phyloP scores from a whole-genome alignment of 495 filamentous ascomycete genomes.

The Tetracladium setigerum region DNA sequence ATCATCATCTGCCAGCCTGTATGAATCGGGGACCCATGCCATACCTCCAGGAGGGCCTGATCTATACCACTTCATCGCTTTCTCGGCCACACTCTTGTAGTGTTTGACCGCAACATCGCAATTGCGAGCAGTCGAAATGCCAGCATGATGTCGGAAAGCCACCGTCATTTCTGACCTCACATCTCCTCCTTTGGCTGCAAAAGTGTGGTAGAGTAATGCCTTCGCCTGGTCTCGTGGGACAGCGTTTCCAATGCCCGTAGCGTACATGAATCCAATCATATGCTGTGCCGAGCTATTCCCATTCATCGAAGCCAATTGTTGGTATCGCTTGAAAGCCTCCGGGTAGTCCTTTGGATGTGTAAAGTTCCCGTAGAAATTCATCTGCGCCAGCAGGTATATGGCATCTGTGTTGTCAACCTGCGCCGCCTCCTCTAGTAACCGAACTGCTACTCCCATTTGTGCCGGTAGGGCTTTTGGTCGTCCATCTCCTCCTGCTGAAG shows the following conservation, averaged over 20 bases:
- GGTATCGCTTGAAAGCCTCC: slow-evolving; percentile 75
- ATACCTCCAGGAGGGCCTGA: slow-evolving; percentile 89
- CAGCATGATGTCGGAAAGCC: slow-evolving; percentile 77
- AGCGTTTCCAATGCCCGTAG: slow-evolving; percentile 77
- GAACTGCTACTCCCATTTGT: slow-evolving; percentile 53
- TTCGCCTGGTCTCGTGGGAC: slow-evolving; percentile 88
- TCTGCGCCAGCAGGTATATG: slow-evolving; percentile 81
- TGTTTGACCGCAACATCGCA: slow-evolving; percentile 80
- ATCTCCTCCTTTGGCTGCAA: slow-evolving; percentile 79
- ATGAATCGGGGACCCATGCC: slow-evolving; percentile 63
- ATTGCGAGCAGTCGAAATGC: slow-evolving; percentile 76
- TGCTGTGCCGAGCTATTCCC: slow-evolving; percentile 90
- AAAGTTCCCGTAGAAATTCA: slow-evolving; percentile 96
- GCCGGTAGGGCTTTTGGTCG: slow-evolving; percentile 20
- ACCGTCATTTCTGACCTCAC: slow-evolving; percentile 89
- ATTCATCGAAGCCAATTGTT: slow-evolving; percentile 62
- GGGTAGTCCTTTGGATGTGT: slow-evolving; percentile 78
- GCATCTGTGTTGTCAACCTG: slow-evolving; percentile 75
- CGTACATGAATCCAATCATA: slow-evolving; percentile 95
- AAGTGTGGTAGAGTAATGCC: slow-evolving; percentile 88
- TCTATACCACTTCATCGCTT: slow-evolving; percentile 76
- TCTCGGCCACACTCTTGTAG: slow-evolving; percentile 91
- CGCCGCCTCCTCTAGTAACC: slow-evolving; percentile 68
- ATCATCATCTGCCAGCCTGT: slow-evolving; percentile 76
- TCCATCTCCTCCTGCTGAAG: not conserved